Percentiles rank a stretch among this genome's conserved stretches.
phyloP scores from a whole-genome alignment of 768 basidiomycete species.

The Lactarius vividus region DNA sequence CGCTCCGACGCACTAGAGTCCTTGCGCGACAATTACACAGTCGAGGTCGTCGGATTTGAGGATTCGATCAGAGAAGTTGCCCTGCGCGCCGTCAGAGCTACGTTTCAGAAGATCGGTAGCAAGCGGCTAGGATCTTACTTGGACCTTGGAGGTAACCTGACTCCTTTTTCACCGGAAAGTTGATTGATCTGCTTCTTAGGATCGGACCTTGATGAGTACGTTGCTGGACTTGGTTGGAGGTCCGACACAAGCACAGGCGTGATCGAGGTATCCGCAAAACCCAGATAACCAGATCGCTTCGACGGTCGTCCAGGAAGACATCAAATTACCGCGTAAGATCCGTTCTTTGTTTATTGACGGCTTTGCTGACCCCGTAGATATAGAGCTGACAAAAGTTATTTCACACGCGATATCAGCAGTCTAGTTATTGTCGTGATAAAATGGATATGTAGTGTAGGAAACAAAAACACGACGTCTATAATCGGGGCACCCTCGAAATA shows the following conservation, averaged over 20 bases:
- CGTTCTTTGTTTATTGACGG: constrained; percentile 23
- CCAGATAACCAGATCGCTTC: constrained; percentile 88
- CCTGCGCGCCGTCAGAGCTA: constrained; percentile 70
- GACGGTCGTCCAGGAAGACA: constrained; percentile 77
- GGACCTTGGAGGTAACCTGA: constrained; percentile 52
- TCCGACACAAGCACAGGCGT: constrained; percentile 51
- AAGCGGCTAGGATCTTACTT: constrained; percentile 70
- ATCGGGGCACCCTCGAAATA: neutral
- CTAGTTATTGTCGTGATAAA: constrained; percentile 29
- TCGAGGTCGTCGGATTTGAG: constrained; percentile 81
- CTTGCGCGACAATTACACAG: constrained; percentile 83
- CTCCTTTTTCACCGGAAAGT: constrained; percentile 3
- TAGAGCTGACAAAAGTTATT: constrained; percentile 76
- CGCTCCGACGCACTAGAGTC: constrained; percentile 64
- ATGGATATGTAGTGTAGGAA: constrained; percentile 1
- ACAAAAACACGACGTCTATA: neutral
- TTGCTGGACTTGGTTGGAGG: constrained; percentile 66
- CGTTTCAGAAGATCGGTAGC: constrained; percentile 71
- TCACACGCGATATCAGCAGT: constrained; percentile 63
- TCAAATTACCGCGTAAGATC: constrained; percentile 73
- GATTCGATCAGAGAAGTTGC: constrained; percentile 77
- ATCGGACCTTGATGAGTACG: constrained; percentile 54
- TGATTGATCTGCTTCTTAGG: constrained; percentile 38
- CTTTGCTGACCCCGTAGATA: constrained; percentile 12
- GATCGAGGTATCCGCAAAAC: constrained; percentile 72